These are phyloP conservation scores for Ceratocystis colombiana DNA, from an alignment of 2,329 filamentous ascomycete species.

Conservation along the genomic window DNA sequence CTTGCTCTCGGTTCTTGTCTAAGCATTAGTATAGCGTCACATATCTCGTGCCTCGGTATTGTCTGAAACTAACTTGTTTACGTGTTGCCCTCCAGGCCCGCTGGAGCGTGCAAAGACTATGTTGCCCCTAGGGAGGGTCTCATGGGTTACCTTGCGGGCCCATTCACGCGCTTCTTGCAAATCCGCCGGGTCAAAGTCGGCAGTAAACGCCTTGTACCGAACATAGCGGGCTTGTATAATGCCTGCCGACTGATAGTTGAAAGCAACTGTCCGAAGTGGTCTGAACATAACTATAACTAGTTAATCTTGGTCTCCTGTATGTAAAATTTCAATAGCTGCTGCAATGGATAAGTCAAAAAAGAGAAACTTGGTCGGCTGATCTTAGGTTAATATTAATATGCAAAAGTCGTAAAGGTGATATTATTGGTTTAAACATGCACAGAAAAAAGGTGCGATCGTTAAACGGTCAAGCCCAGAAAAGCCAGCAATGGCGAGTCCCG, in stretches of 20 bases:
- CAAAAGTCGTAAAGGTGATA: not conserved
- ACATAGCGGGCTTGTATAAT: constrained; percentile 30
- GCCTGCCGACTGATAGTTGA: constrained; percentile 28
- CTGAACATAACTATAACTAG: not conserved
- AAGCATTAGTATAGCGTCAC: not conserved
- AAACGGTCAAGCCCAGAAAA: no score
- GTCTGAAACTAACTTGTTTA: constrained; percentile 45
- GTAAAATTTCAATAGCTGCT: not conserved
- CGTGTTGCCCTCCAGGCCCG: constrained; percentile 51
- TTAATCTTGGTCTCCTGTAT: constrained; percentile 11
- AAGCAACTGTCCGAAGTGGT: not conserved
- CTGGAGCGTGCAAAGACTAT: constrained; percentile 50
- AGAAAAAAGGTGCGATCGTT: no score
- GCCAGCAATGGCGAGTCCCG: no score
- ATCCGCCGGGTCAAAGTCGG: constrained; percentile 41
- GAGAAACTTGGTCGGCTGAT: constrained; percentile 5
- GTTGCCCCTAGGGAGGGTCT: constrained; percentile 41
- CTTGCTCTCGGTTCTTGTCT: constrained; percentile 48
- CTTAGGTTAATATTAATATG: not conserved
- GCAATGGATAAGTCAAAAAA: not conserved
- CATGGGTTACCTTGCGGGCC: constrained; percentile 38
- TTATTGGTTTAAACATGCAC: no score
- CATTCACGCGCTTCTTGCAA: constrained; percentile 44
- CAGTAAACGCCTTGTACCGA: constrained; percentile 42
- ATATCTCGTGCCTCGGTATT: not conserved